Evolutionary conservation across 1,284 basidiomycete species (phyloP).

Genomic region (Rhodotorula sp.): DNA sequence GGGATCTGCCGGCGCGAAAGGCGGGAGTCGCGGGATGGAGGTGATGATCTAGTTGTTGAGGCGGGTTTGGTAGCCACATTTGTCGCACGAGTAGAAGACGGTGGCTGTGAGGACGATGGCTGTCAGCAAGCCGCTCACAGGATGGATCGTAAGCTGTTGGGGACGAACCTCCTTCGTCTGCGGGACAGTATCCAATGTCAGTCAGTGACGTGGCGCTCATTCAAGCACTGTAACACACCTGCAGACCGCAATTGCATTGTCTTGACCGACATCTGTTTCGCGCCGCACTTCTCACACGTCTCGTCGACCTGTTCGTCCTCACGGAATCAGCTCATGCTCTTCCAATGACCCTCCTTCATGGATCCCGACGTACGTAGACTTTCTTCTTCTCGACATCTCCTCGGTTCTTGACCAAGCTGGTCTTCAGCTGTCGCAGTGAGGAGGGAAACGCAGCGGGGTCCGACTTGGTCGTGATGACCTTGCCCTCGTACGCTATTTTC

Average conservation of each 20-base stretch:
- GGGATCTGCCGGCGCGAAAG: no score
- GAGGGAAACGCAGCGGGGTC: conserved; percentile 94
- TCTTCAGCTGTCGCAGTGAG: conserved; percentile 77
- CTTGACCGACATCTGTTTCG: conserved; percentile 51
- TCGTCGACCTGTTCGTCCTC: conserved; percentile 71
- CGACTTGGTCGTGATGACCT: conserved; percentile 82
- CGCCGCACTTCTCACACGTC: conserved; percentile 83
- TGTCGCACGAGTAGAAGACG: conserved; percentile 38
- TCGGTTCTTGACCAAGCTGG: conserved; percentile 74
- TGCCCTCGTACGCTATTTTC: conserved; percentile 81
- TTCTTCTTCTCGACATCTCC: conserved; percentile 70
- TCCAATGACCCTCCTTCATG: neutral
- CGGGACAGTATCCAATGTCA: neutral
- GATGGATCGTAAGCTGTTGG: no score
- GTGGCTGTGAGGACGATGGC: conserved; percentile 22
- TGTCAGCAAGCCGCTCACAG: no score
- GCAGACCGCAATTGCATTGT: conserved; percentile 52
- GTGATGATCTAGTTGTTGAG: conserved; percentile 34
- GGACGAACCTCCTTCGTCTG: conserved; percentile 11
- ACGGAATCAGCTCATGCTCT: no score
- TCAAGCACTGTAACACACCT: conserved; percentile 39
- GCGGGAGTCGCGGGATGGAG: no score
- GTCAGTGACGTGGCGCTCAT: no score
- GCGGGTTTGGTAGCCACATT: conserved; percentile 31
- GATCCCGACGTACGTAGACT: conserved; percentile 51